Evolutionary conservation across 768 basidiomycete species (phyloP).

Genomic region (Suillus hirtellus): DNA sequence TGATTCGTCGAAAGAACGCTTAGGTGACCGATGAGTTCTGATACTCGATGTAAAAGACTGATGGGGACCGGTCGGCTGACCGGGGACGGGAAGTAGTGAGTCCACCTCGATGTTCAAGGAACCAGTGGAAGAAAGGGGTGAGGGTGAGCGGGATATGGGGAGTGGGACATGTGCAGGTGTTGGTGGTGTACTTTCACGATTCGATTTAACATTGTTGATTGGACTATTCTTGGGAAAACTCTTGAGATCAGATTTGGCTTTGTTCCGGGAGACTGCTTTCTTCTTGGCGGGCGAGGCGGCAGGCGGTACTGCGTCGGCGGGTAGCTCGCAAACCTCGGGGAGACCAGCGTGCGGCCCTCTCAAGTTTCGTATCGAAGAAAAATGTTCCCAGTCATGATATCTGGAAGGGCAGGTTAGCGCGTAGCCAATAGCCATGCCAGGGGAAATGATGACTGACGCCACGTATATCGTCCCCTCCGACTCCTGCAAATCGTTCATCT

Average conservation of each 20-base stretch:
- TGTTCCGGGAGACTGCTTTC: slow-evolving; percentile 35
- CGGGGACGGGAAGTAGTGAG: slow-evolving; percentile 29
- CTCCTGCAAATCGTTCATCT: slow-evolving; percentile 42
- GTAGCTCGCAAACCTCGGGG: slow-evolving; percentile 59
- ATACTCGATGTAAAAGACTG: slow-evolving; percentile 18
- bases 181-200: slow-evolving; percentile 23
- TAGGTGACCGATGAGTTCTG: slow-evolving; percentile 50
- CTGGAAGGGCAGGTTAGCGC: slow-evolving; percentile 37
- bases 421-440: slow-evolving; percentile 12
- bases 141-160: slow-evolving; percentile 40
- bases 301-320: slow-evolving; percentile 32
- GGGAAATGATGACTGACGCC: slow-evolving; percentile 59
- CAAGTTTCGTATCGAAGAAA: slow-evolving; percentile 88
- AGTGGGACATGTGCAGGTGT: slow-evolving; percentile 38
- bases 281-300: slow-evolving; percentile 36
- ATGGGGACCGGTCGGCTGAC: slow-evolving; percentile 17
- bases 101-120: slow-evolving; percentile 30
- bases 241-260: slow-evolving; percentile 27
- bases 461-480: slow-evolving; percentile 65
- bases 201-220: slow-evolving; percentile 23
- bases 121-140: slow-evolving; percentile 29
- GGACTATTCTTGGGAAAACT: slow-evolving; percentile 21
- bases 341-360: slow-evolving; percentile 79
- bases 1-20: slow-evolving; percentile 61
- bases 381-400: slow-evolving; percentile 95